Evolutionary conservation across 345 rosid species (phyloP).

Genomic region (Cardamine resedifolia): DNA sequence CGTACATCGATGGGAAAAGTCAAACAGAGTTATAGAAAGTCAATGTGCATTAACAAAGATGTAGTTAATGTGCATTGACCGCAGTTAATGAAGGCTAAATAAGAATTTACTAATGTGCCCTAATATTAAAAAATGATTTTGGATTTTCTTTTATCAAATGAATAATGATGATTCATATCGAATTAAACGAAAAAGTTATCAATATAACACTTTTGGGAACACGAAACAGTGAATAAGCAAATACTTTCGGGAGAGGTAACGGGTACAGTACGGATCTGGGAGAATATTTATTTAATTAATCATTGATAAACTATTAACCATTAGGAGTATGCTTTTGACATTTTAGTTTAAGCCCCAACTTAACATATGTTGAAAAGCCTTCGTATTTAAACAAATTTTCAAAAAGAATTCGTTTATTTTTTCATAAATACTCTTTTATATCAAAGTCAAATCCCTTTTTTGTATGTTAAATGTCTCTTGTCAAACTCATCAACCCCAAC

Average conservation of each 20-base stretch:
- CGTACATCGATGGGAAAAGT: conserved; percentile 14
- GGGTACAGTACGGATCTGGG: conserved; percentile 34
- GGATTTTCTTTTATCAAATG: background rate
- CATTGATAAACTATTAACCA: background rate
- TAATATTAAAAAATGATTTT: background rate
- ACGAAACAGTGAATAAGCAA: conserved; percentile 12
- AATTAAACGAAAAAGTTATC: background rate
- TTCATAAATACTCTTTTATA: background rate
- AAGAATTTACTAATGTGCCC: background rate
- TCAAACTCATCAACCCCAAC: background rate
- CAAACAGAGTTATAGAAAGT: conserved; percentile 19
- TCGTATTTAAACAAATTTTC: background rate
- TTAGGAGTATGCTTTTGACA: background rate
- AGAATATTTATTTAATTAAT: conserved; percentile 12
- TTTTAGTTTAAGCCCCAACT: background rate
- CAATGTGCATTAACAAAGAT: conserved; percentile 22
- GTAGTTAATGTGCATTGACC: background rate
- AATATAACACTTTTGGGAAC: conserved; percentile 12
- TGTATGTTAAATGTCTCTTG: background rate
- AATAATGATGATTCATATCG: background rate
- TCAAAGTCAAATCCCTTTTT: background rate
- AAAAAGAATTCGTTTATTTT: background rate
- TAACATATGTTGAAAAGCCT: background rate
- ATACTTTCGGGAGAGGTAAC: conserved; percentile 19
- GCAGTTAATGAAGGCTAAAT: background rate